A percentile compares a stretch with the other conserved stretches of the same genome.
These are phyloP conservation scores for Nicotiana tomentosiformis DNA, from an alignment of 257 asterid species.

Conservation along the genomic window DNA sequence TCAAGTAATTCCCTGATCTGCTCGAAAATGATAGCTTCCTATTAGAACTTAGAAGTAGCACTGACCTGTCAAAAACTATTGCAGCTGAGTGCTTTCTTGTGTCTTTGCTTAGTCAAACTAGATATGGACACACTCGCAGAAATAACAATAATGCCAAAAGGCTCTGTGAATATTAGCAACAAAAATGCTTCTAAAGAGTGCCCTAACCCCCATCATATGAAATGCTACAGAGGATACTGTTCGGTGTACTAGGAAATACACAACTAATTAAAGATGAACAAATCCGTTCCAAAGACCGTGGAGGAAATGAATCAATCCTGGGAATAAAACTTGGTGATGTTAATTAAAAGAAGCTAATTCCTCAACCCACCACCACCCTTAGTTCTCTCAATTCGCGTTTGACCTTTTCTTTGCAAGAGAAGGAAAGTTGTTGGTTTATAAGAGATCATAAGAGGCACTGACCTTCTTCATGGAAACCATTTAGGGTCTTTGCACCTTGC, in stretches of 20 bases:
- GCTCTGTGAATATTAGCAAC: neutral
- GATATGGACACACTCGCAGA: neutral
- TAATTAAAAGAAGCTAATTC: neutral
- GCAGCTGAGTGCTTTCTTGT: neutral
- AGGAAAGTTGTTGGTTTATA: neutral
- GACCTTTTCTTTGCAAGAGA: neutral
- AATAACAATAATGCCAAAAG: neutral
- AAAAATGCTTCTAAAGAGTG: neutral
- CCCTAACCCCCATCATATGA: neutral
- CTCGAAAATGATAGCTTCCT: conserved; percentile 8
- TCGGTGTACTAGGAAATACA: neutral
- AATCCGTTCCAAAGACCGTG: neutral
- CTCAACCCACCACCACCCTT: neutral
- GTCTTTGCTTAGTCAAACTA: neutral
- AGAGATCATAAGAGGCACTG: neutral
- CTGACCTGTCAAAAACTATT: neutral
- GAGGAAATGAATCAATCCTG: neutral
- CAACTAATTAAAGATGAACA: neutral
- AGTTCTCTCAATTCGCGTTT: neutral
- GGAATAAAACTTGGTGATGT: neutral
- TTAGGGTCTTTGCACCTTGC: neutral
- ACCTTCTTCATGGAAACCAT: neutral
- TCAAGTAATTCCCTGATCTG: conserved; percentile 4
- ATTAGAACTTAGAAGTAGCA: neutral
- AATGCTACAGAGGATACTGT: neutral